Percentiles rank a stretch among this genome's conserved stretches.
phyloP scores from a whole-genome alignment of 176 grass and related monocot species.

The Coix lacrymajobi region DNA sequence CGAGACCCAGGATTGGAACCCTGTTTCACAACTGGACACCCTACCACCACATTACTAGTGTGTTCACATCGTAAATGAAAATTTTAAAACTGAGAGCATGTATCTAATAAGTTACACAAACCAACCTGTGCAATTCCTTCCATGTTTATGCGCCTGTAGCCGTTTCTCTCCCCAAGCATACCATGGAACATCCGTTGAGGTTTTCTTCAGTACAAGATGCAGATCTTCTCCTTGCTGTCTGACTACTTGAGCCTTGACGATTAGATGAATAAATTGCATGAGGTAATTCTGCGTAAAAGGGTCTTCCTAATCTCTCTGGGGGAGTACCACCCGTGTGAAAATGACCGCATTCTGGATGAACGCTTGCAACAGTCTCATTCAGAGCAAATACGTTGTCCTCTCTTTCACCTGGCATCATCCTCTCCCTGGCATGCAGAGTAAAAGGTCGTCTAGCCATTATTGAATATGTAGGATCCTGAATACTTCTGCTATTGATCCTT shows the following conservation, averaged over 20 bases:
- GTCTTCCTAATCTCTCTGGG: slow-evolving; percentile 27
- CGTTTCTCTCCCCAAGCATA: slow-evolving; percentile 37
- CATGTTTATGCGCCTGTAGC: slow-evolving; percentile 43
- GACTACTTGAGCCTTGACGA: slow-evolving; percentile 29
- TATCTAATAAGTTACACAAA: slow-evolving; percentile 10
- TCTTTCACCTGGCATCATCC: slow-evolving; percentile 24
- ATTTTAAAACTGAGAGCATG: neutral
- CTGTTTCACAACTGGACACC: neutral
- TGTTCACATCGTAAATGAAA: neutral
- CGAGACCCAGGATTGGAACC: neutral
- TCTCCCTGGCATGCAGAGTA: slow-evolving; percentile 30
- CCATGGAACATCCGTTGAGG: slow-evolving; percentile 24
- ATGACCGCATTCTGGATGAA: slow-evolving; percentile 23
- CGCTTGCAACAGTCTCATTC: slow-evolving; percentile 31
- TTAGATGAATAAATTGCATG: slow-evolving; percentile 44
- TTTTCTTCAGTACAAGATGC: slow-evolving; percentile 19
- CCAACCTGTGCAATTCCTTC: slow-evolving; percentile 77
- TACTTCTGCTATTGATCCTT: slow-evolving; percentile 24
- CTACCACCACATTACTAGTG: neutral
- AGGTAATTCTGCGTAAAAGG: slow-evolving; percentile 47
- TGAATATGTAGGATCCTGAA: slow-evolving; percentile 38
- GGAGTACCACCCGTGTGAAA: slow-evolving; percentile 18
- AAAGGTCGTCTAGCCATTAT: slow-evolving; percentile 18
- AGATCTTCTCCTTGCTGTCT: slow-evolving; percentile 29
- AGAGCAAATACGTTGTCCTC: slow-evolving; percentile 18